Base-by-base conservation (phyloP, 768 basidiomycete species). In the Pholiota molesta region DNA sequence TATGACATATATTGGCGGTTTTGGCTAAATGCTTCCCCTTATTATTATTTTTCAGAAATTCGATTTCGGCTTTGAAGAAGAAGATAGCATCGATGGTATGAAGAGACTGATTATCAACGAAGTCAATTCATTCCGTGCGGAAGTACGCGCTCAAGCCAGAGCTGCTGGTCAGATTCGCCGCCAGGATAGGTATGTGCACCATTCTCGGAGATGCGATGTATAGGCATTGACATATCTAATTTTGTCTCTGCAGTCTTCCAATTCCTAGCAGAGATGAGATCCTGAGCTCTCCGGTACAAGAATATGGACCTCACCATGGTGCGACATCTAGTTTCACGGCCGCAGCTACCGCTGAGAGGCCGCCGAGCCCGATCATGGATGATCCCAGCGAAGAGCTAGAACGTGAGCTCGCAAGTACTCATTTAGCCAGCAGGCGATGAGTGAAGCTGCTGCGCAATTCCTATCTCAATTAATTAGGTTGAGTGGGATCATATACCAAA, bases 51-150 rank as follows among this genome's bases (percentile, higher is more conserved):
- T 52, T 14, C 65, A 94, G 91, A 88, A 91, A 81, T 98, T 99
- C 67, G 95, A 99, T 75, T 99, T 99, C 71, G 83, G 87, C 17
- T 99, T 99, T 68, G 97, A 99, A 77, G 91, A 92, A 65, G 97
- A 98, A 76, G 97, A 99, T 62, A 88, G 87, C 61, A 96, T 97
- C 65, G 94, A 97, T 49, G 97, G 97, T 9, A 99, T 99, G 97
- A 94, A 97, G 77, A 87, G 85, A 65, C 76, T 99, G 72, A 99
- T 99, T 68, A 87, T 99, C 23, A 87, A 96, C 29, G 96, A 99
- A 74, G 97, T 98, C 40, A 87, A 87, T 62, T 73, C 83, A 13
- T 99, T 99, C 87, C 87, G 97, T 39, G 84, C 90, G 9, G 89
- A 95, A 72, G 96, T 99, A 8, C 86, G 97, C 59, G 82, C 84